Evolutionary conservation across 2,329 filamentous ascomycete species (phyloP), one percentile per base, ranked within the genome.

Genomic region (Pseudocercospora musae): DNA sequence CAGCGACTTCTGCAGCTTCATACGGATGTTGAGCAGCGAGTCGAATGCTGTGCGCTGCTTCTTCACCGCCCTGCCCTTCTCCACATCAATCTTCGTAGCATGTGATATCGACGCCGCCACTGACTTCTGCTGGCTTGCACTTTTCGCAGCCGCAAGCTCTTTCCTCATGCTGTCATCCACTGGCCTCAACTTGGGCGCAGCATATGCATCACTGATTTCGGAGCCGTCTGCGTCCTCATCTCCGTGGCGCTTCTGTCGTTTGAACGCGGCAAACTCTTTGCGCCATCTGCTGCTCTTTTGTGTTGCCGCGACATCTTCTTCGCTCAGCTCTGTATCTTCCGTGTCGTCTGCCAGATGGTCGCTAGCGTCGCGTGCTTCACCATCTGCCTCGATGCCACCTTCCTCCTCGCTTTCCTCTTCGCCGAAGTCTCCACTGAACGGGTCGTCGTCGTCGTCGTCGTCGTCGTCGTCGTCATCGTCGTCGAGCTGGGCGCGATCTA

Each of bases 1-100:
- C 13, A 99, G 79, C 1, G 91, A 92, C 76, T 97, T 98, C 76
- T 99, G 96, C 18, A 99, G 79, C 64, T 94, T 90, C 72, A 99
- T 97, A 20, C 95, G 88, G 13, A 92, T 85, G 77, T 96, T 96
- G 31, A 99, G 84, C 0, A 98, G 85, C 0, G 90, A 86, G 69
- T 98, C 94, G 72, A 96, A 99, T 0, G 89, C 87, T 65, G 88
- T 89, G 57, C 92, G 87, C 78, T 99, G 95, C 61, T 87, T 82
- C 70, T 92, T 94, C 40, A 99, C 91, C 0, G 94, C 94, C 59
- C 85, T 79, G 11, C 95, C 95, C 77, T 98, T 98, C 46, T 88
- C 86, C 4, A 89, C 87, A 73, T 98, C 95, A 58, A 86, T 86
- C 72, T 89, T 87, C 57, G 87, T 87, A 1, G 89, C 88, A 71